A percentile compares a stretch with the other conserved stretches of the same genome.
Evolutionary conservation across 1,284 basidiomycete species (phyloP).

Genomic region (Moesziomyces parantarcticus): DNA sequence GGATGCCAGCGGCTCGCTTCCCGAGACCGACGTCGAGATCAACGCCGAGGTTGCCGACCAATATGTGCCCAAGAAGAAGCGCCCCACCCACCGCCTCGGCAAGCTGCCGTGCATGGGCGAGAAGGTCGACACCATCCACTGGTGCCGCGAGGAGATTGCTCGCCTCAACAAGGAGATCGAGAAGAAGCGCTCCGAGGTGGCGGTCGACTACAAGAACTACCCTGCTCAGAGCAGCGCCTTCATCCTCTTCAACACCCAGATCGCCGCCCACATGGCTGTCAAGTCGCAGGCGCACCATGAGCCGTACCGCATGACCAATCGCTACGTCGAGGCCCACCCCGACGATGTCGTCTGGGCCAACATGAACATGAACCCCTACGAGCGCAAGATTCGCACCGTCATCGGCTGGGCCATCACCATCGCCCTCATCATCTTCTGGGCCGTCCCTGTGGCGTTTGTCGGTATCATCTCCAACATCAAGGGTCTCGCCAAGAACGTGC

Average conservation of each 20-base stretch:
- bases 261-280: slow-evolving; percentile 72
- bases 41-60: slow-evolving; percentile 55
- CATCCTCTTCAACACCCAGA: slow-evolving; percentile 91
- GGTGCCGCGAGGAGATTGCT: slow-evolving; percentile 76
- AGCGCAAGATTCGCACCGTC: slow-evolving; percentile 74
- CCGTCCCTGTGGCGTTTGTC: slow-evolving; percentile 75
- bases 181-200: slow-evolving; percentile 75
- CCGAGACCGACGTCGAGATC: slow-evolving; percentile 51
- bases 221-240: slow-evolving; percentile 75
- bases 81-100: slow-evolving; percentile 84
- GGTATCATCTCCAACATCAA: slow-evolving; percentile 85
- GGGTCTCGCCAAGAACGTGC: slow-evolving; percentile 75
- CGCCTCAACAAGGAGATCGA: slow-evolving; percentile 72
- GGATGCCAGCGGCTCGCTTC: slow-evolving; percentile 34
- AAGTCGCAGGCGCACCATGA: slow-evolving; percentile 54
- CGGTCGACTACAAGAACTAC: slow-evolving; percentile 71
- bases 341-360: slow-evolving; percentile 90
- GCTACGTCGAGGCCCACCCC: slow-evolving; percentile 59
- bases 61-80: slow-evolving; percentile 64
- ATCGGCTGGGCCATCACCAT: slow-evolving; percentile 72
- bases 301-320: slow-evolving; percentile 61
- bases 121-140: slow-evolving; percentile 85
- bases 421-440: slow-evolving; percentile 77
- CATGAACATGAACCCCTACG: slow-evolving; percentile 86
- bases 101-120: slow-evolving; percentile 75